Percentiles rank a stretch among this genome's conserved stretches.
Conservation (phyloP, 371 early-diverging fungal species). For the Apophysomyces elegans region DNA sequence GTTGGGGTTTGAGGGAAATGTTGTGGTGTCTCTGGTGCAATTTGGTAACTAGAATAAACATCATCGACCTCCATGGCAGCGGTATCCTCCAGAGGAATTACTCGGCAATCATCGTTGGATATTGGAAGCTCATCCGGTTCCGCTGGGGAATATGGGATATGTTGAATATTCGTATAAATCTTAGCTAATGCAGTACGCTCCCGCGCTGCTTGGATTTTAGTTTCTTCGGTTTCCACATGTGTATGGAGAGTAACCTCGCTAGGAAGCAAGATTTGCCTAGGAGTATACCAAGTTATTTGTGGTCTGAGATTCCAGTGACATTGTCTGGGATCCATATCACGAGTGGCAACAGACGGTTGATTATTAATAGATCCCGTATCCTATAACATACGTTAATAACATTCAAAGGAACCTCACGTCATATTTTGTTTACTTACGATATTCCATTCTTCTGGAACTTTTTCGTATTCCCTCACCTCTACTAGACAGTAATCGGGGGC, state of each 20-base stretch:
- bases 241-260: background rate
- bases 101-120: constrained; percentile 2
- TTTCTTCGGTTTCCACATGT: constrained; percentile 17
- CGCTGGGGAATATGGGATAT: constrained; percentile 42
- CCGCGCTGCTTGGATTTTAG: constrained; percentile 20
- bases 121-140: constrained; percentile 31
- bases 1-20: background rate
- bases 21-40: constrained; percentile 1
- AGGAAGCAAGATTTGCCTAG: constrained; percentile 15
- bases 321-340: constrained; percentile 13
- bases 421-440: constrained; percentile 15
- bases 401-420: background rate
- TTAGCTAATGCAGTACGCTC: constrained; percentile 31
- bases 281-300: constrained; percentile 24
- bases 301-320: constrained; percentile 9
- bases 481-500: constrained; percentile 21
- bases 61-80: background rate
- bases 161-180: constrained; percentile 27
- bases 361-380: background rate
- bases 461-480: constrained; percentile 27
- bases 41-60: background rate
- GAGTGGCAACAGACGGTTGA: background rate
- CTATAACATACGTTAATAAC: background rate
- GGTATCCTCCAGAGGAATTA: constrained; percentile 23
- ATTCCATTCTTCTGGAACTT: constrained; percentile 37